A percentile compares a stretch with the other conserved stretches of the same genome.
Conservation (phyloP, 805 yeast genomes). For the Ogataea pilisensis region DNA sequence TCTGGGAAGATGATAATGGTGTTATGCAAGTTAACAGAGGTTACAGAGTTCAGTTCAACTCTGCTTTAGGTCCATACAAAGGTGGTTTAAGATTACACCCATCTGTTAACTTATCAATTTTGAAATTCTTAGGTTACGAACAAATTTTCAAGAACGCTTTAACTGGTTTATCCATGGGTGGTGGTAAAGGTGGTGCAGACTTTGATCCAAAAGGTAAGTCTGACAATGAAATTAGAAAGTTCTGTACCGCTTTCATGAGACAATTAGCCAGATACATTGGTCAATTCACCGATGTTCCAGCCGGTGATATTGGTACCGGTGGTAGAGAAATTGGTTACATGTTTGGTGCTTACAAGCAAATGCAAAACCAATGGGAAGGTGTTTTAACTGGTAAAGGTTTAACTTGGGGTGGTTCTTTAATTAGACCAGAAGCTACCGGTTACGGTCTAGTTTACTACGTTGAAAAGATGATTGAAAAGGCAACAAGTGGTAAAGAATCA, state of each 20-base stretch:
- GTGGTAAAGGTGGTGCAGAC: conserved; percentile 99
- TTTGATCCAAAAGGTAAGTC: conserved; percentile 96
- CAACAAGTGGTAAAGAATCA: conserved; percentile 82
- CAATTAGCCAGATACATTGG: conserved; percentile 96
- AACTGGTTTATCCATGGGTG: conserved; percentile 97
- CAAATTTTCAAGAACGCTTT: conserved; percentile 98
- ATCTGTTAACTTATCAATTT: conserved; percentile 88
- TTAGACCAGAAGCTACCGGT: conserved; percentile 99
- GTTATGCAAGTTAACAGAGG: conserved; percentile 92
- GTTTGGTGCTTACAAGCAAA: conserved; percentile 93
- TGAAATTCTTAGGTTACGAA: conserved; percentile 96
- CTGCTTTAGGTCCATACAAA: conserved; percentile 98
- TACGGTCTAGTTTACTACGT: conserved; percentile 96
- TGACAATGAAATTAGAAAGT: conserved; percentile 91
- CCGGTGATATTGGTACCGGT: conserved; percentile 99
- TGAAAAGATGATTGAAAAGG: conserved; percentile 95
- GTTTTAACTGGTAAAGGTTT: conserved; percentile 97
- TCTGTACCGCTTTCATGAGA: conserved; percentile 93
- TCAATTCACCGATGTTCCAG: conserved; percentile 96
- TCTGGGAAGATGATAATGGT: conserved; percentile 96
- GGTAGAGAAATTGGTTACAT: conserved; percentile 93
- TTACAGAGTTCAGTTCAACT: conserved; percentile 97
- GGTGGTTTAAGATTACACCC: conserved; percentile 99
- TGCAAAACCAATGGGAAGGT: conserved; percentile 93
- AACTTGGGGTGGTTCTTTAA: conserved; percentile 98